Evolutionary conservation across 1,284 basidiomycete genomes (phyloP), one percentile per base, ranked within the genome.

Genomic region (Cutaneotrichosporon curvatum): DNA sequence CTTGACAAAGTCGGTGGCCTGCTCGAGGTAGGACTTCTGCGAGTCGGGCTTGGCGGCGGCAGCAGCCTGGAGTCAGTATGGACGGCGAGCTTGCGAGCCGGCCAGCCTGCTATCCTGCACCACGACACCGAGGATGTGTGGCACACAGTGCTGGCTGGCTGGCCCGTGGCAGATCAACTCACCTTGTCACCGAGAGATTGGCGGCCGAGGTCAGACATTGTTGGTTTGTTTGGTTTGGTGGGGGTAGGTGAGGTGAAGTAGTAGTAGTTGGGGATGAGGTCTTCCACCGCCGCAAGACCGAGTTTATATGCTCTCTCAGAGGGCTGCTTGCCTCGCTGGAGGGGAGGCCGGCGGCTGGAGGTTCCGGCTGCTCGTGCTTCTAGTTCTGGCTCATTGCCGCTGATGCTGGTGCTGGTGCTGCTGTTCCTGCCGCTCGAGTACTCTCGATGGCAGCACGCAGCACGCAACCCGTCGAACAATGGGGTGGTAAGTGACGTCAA

Each of bases 1-100:
- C 55, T 63, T 64, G 57, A 68, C 52, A 48, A 47, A 55, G 56
- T 70, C 67, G 25, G 51, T 43, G 32, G 61, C 65, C 59, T 69
- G 65, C 59, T 67, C 65, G 47, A 67, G 50, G 59, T 63, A 65
- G 15, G 61, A 55, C 60, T 70, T 70, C 60, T 70, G 58, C 23
- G 63, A 66, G 61, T 70, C 63, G 60, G 67, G 67, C 61, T 68
- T 70, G 49, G 56, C 53, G 51, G 65, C 53, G 43, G 63, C 34
- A 40, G 48, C 46, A 51, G 57, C 56, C 52, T 54, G 25, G 22
- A 14, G 37, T 38, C 6, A 31, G 36, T n/a, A 38, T 6, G 30
- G 35, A 4, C 1, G 20, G 25, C n/a, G n/a, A n/a, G n/a, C n/a
- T n/a, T n/a, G n/a, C n/a, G n/a, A n/a, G n/a, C n/a, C n/a, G n/a